Evolutionary conservation across 2,329 filamentous ascomycete genomes (phyloP), one percentile per base, ranked within the genome.

Genomic region (Penicillium sp.): DNA sequence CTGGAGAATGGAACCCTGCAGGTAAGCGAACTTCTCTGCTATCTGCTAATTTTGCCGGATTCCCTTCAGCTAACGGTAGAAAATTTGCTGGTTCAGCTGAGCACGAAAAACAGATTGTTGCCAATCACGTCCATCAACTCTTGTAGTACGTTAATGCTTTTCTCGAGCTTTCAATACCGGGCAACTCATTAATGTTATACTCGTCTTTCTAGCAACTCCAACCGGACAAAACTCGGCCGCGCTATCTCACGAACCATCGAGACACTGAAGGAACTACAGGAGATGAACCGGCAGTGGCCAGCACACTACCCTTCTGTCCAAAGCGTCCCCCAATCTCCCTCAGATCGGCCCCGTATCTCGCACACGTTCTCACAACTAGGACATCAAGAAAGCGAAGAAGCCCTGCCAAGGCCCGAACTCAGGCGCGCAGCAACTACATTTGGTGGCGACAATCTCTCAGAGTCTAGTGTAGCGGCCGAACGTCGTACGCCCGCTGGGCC

Each of bases 271-370:
- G 82, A 82, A 50, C 78, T 98, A 48, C 90, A 95, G 68, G 80
- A 90, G 53, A 93, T 88, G 79, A 98, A 98, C 63, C 75, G 85
- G 11, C 81, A 84, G 63, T 97, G 93, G 93, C 93, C 93, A 1
- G 91, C 90, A 29, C 88, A 94, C 66, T 98, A 98, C 66, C 93
- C 93, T 45, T 88, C 90, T 2, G 65, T 66, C 6, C 64, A 65
- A 45, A 62, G 46, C 46, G 52, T 46, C n/a, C 55, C 62, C 32
- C 46, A 51, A 24, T 61, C 61, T 8, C 57, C 61, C 13, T 52
- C 59, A 53, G 65, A 51, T 59, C 72, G 67, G 46, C 68, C 71
- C 7, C 48, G 56, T 5, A 47, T 72, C 29, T 60, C 66, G 1
- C 66, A 68, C 11, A 65, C 65, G 4, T 64, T 68, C 38, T 70